Base-by-base conservation (phyloP, 2,329 filamentous ascomycete species). In the Talaromyces sp. region DNA sequence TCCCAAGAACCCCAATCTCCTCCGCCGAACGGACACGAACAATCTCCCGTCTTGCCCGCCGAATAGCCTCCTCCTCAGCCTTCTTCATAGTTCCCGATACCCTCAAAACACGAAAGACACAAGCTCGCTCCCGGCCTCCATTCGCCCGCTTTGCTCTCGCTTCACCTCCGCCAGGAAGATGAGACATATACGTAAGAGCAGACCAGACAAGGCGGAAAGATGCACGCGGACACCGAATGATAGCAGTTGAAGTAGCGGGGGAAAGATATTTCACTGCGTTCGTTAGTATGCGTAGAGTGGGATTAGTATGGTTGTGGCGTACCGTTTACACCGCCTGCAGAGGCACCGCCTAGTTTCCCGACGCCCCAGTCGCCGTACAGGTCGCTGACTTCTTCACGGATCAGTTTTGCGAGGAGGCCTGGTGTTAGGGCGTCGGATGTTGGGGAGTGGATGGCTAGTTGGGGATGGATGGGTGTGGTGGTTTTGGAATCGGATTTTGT, bases 81-180 rank as follows among this genome's bases (percentile, higher is more conserved):
- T 96, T 96, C 63, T 87, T 87, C 66, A 99, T 96, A 3, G 94
- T 99, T 14, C 93, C 94, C 60, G 90, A 94, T 13, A 97, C 90
- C 56, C 90, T 83, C 6, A 96, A 84, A 13, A 99, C 91, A 41
- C 87, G 86, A 57, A 96, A 89, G 1, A 93, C 87, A 65, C 92
- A 96, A 0, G 83, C 79, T 9, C 65, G 60, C 27, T 65, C 65
- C 16, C 61, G 53, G 5, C 57, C 62, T 49, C 47, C 57, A 24
- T 56, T 65, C 16, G 60, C 44, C 16, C 63, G 56, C 52, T 60
- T 66, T 42, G 52, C 51, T 1, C 52, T 49, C 7, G 47, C 50
- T 40, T 20, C 51, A 4, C 17, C 51, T 19, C n/a, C 48, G n/a
- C 33, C 76, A 1, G 83, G 90, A 0, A 97, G 76, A 14, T 75